Conservation (phyloP, 176 grass and related monocot species). For the Leersia perrieri region DNA sequence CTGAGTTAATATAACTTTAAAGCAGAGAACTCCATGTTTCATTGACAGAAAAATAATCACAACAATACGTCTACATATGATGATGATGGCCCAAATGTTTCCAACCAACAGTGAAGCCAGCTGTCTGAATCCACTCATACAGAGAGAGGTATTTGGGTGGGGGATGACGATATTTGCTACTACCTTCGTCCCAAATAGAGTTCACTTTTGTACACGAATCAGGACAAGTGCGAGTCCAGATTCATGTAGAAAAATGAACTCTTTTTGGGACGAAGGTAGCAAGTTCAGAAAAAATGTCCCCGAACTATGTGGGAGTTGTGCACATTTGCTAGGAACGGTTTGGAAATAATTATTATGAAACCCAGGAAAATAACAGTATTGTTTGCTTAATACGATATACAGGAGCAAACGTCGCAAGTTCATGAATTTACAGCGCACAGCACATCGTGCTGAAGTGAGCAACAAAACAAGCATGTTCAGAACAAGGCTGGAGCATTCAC, state of each 20-base stretch:
- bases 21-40: neutral
- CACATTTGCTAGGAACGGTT: neutral
- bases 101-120: neutral
- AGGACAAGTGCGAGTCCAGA: no score
- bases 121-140: neutral
- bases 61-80: neutral
- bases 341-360: neutral
- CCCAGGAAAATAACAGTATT: neutral
- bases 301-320: neutral
- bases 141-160: no score
- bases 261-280: no score
- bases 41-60: slow-evolving; percentile 1
- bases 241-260: no score
- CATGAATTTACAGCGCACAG: neutral
- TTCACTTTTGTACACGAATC: no score
- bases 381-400: neutral
- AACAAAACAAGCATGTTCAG: neutral
- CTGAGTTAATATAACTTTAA: neutral
- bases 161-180: no score
- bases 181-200: no score
- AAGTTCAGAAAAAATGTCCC: neutral
- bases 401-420: neutral
- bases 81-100: neutral
- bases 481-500: neutral
- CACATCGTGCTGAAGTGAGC: neutral